Percentiles rank a stretch among this genome's conserved stretches.
Conservation (phyloP, 345 rosid species). For the Salix brachista region DNA sequence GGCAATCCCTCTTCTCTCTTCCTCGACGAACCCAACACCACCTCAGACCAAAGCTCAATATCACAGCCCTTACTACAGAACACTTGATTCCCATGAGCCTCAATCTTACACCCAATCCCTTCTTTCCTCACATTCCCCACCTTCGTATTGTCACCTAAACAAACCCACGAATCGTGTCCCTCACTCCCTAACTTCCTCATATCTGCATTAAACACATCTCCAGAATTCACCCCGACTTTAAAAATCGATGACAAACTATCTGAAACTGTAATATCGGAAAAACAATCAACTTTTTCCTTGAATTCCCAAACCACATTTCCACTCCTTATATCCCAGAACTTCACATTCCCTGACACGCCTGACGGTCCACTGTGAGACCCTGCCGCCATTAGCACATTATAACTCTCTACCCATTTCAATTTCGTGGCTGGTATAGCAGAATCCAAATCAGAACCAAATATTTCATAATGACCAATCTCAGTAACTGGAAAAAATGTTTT, state of each 20-base stretch:
- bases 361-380: slow-evolving; percentile 90
- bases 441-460: slow-evolving; percentile 69
- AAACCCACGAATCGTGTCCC: slow-evolving; percentile 45
- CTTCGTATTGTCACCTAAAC: slow-evolving; percentile 58
- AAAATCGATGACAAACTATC: slow-evolving; percentile 60
- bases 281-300: slow-evolving; percentile 76
- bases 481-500: slow-evolving; percentile 51
- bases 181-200: slow-evolving; percentile 55
- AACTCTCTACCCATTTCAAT: slow-evolving; percentile 65
- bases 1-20: slow-evolving; percentile 37
- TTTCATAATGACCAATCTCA: slow-evolving; percentile 69
- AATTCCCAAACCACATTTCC: slow-evolving; percentile 69
- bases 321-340: slow-evolving; percentile 79
- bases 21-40: slow-evolving; percentile 38
- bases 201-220: slow-evolving; percentile 61
- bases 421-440: slow-evolving; percentile 80
- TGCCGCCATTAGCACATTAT: slow-evolving; percentile 64
- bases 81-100: slow-evolving; percentile 74
- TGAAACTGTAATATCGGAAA: slow-evolving; percentile 71
- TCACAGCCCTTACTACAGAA: slow-evolving; percentile 66
- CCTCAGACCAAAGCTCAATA: slow-evolving; percentile 83
- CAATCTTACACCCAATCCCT: slow-evolving; percentile 73
- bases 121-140: slow-evolving; percentile 61
- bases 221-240: slow-evolving; percentile 73
- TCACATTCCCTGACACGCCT: slow-evolving; percentile 62